Conservation (phyloP, 2,329 filamentous ascomycete species). For the Sporothrix mexicana region DNA sequence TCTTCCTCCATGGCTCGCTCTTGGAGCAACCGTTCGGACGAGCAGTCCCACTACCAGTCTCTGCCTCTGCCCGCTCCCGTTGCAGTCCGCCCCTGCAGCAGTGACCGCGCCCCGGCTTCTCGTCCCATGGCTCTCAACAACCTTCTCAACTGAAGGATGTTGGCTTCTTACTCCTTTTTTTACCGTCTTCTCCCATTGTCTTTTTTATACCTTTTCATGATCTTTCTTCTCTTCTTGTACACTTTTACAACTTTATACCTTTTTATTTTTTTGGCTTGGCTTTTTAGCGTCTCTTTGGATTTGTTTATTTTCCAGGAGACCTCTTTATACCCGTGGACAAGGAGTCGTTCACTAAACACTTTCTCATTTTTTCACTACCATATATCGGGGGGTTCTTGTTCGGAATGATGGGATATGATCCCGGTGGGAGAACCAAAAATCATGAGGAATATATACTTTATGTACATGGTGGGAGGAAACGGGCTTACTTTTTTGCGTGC, state of each 20-base stretch:
- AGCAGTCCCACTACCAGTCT: background rate
- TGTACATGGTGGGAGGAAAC: no score
- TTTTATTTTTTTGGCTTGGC: background rate
- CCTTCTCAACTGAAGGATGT: background rate
- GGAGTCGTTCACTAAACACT: conserved; percentile 1
- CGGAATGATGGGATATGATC: background rate
- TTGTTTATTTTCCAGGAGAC: background rate
- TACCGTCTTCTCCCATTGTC: conserved; percentile 1
- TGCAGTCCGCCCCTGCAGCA: conserved; percentile 10
- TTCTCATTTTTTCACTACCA: background rate
- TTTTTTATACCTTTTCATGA: background rate
- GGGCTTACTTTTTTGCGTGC: no score
- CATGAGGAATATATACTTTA: no score
- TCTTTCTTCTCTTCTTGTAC: conserved; percentile 10
- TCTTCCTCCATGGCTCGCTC: conserved; percentile 14
- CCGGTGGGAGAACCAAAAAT: background rate
- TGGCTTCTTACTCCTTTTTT: background rate
- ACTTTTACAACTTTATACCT: conserved; percentile 6
- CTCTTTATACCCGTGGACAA: conserved; percentile 21
- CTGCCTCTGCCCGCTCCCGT: conserved; percentile 6
- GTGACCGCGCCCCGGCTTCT: background rate
- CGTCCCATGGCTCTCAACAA: background rate
- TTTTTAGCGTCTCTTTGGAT: background rate
- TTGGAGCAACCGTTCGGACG: conserved; percentile 27
- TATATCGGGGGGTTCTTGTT: background rate